Evolutionary conservation across 2,329 filamentous ascomycete genomes (phyloP), one percentile per base, ranked within the genome.

Genomic region (Hypoxylon rubiginosum): DNA sequence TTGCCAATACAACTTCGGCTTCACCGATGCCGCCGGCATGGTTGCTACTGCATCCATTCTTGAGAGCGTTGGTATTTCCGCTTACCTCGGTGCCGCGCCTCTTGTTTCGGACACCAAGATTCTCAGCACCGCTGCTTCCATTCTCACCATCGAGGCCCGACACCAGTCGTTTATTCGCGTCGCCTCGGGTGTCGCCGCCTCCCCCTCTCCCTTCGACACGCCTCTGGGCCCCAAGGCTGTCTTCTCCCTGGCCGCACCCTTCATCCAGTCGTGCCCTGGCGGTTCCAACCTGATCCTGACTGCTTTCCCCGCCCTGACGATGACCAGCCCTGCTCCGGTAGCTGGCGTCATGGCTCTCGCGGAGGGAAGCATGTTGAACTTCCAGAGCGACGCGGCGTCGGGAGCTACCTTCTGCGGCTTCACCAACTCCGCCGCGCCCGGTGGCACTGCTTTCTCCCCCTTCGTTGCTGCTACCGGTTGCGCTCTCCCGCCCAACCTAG

Each of bases 31-130:
- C 51, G 81, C 83, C 21, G 80, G 82, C 74, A 93, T 94, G 88
- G 85, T 94, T 39, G 86, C 85, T 53, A 91, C 89, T 2, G 91
- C 91, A 13, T 85, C 86, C 70, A 82, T 93, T 21, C 87, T 94
- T 63, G 91, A 94, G 79, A 91, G 87, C 73, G 85, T 92, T 63
- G 91, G 91, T 78, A 85, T 93, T 32, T 91, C 89, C n/a, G 91
- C 91, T 68, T 91, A 90, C 79, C 86, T 93, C 13, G 91, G 91
- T 64, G 91, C 90, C 26, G 90, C 90, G 13, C 88, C 90, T 4
- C 82, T 92, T 32, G 79, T 93, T 67, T 83, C 85, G 49, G 83
- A 84, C 59, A 81, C 84, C 53, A 82, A 82, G 53, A 86, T 92
- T 67, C 87, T 94, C 54, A 82, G 85, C 65, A 87, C 88, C 19